Evolutionary conservation across 352 stramenopile genomes (phyloP), one percentile per base, ranked within the genome.

Genomic region (Globisporangium iwayamae): DNA sequence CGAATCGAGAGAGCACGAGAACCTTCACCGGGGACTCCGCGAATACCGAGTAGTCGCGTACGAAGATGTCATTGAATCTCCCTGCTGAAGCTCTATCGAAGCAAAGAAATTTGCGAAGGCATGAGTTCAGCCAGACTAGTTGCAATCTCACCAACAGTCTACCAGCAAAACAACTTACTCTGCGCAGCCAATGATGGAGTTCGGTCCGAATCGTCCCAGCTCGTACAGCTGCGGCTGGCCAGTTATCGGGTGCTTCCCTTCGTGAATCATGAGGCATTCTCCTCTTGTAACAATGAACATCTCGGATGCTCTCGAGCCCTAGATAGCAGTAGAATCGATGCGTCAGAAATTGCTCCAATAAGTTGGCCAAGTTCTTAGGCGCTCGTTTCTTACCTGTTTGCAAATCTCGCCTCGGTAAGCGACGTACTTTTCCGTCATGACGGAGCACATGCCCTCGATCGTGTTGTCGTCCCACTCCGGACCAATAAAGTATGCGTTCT

Each of bases 391-490:
- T 52, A 87, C 79, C 74, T 94, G 85, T 54, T 91, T 90, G 69
- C 83, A 94, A 36, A 94, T 85, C 63, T 91, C 83, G 16, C 76
- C 74, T 38, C 67, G 71, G 50, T 81, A 92, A 1, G 85, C 70
- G 48, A 93, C 78, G 54, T 90, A 88, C 58, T 94, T 94, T 55
- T 94, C 85, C 1, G 76, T 81, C 85, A 94, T 94, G 39, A 94
- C 85, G 0, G 81, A 87, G 50, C 85, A 94, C 83, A 94, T 93
- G 34, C 79, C 82, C 64, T 92, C 80, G 51, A 94, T 90, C 39
- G 83, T 94, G 41, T 85, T 86, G 62, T 83, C 77, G 64, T 94
- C 83, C 85, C 85, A 94, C 28, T 90, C 85, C 9, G 80, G 72
- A 1, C 85, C 85, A 32, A 81, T 81, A 54, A 94, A 94, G 56